Evolutionary conservation across 495 filamentous ascomycete species (phyloP).

Genomic region (Daldinia bambusicola): DNA sequence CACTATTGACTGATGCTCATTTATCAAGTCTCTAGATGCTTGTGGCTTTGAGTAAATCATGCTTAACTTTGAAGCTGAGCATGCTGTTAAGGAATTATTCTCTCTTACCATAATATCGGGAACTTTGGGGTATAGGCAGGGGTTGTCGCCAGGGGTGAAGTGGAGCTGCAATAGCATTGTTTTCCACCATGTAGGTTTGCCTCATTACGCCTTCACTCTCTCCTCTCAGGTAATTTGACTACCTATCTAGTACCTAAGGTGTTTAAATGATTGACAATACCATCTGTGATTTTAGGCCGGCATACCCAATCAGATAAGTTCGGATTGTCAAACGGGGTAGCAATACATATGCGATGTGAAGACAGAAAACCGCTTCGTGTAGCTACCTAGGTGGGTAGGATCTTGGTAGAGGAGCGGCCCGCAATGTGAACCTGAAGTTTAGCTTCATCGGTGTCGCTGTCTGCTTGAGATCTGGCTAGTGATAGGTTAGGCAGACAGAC

Average conservation of each 20-base stretch:
- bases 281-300: not conserved
- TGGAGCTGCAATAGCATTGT: constrained; percentile 20
- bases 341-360: constrained; percentile 17
- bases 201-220: constrained; percentile 1
- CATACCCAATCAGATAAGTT: constrained; percentile 3
- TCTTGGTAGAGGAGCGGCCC: constrained; percentile 42
- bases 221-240: not conserved
- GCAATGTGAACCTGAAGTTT: constrained; percentile 31
- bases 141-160: constrained; percentile 4
- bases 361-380: not conserved
- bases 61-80: constrained; percentile 32
- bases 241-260: too few species aligned
- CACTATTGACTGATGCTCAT: constrained; percentile 21
- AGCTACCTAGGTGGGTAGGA: constrained; percentile 20
- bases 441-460: constrained; percentile 20
- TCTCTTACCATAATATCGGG: constrained; percentile 28
- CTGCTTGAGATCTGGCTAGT: constrained; percentile 14
- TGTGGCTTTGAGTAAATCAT: constrained; percentile 34
- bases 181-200: constrained; percentile 18
- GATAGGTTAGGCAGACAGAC: constrained; percentile 2
- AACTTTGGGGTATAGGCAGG: constrained; percentile 24
- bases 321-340: not conserved
- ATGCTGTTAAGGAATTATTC: constrained; percentile 15
- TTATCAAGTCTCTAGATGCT: constrained; percentile 4
- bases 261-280: constrained; percentile 8